Evolutionary conservation across 139 green algal species (phyloP).

Genomic region (Nannochloris sp.): DNA sequence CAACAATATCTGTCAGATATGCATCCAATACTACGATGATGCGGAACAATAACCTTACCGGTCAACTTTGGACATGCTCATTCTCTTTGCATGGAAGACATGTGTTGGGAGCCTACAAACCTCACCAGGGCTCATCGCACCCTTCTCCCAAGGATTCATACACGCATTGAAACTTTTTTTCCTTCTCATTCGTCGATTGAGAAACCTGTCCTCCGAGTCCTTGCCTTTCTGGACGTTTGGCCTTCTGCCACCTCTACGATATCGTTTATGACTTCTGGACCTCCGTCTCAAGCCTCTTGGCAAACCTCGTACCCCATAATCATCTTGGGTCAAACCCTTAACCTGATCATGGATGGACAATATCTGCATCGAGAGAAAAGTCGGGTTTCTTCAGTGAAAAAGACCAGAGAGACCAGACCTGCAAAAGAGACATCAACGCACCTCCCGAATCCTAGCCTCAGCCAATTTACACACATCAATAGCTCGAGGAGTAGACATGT

Average conservation of each 20-base stretch:
- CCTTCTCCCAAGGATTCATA: background rate
- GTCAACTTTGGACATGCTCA: slow-evolving; percentile 31
- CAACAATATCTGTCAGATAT: background rate
- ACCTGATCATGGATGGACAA: background rate
- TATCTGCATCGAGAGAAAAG: slow-evolving; percentile 13
- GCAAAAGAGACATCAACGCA: background rate
- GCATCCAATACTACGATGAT: too few species aligned
- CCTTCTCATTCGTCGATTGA: slow-evolving; percentile 47
- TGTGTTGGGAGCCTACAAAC: slow-evolving; percentile 48
- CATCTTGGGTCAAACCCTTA: background rate
- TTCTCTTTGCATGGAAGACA: slow-evolving; percentile 58
- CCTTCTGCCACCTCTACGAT: slow-evolving; percentile 13
- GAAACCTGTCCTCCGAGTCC: background rate
- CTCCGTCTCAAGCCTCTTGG: slow-evolving; percentile 25
- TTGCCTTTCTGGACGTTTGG: slow-evolving; percentile 25
- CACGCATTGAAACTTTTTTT: slow-evolving; percentile 3
- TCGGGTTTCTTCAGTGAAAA: background rate
- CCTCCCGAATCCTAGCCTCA: slow-evolving; percentile 17
- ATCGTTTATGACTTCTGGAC: slow-evolving; percentile 36
- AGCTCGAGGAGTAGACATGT: slow-evolving; percentile 14
- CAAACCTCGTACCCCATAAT: slow-evolving; percentile 18
- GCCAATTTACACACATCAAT: slow-evolving; percentile 26
- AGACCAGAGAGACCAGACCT: background rate
- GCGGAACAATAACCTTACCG: too few species aligned
- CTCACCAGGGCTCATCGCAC: background rate